Percentiles rank a stretch among this genome's conserved stretches.
phyloP scores from a whole-genome alignment of 108 stramenopile species.

The Conticribra weissflogii region DNA sequence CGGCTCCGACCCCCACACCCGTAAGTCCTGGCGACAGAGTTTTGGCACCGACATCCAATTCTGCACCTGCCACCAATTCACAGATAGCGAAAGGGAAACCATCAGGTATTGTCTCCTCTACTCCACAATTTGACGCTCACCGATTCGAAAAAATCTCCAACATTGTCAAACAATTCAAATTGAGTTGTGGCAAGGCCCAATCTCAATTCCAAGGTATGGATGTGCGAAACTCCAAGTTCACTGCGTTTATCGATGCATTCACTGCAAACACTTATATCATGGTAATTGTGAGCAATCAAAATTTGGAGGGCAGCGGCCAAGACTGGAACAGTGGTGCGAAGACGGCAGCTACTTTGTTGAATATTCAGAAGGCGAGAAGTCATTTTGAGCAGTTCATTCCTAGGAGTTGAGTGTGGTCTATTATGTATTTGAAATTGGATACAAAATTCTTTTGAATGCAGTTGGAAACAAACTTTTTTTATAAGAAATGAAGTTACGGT shows the following conservation, averaged over 20 bases:
- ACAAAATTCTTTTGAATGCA: no score
- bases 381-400: slow-evolving; percentile 95
- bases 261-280: slow-evolving; percentile 98
- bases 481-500: no score
- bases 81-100: slow-evolving; percentile 13
- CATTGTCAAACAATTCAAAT: slow-evolving; percentile 99
- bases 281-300: slow-evolving; percentile 90
- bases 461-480: no score
- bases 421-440: no score
- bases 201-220: slow-evolving; percentile 97
- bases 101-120: slow-evolving; percentile 34
- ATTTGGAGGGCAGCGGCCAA: slow-evolving; percentile 31
- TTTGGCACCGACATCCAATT: slow-evolving; percentile 5
- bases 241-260: slow-evolving; percentile 94
- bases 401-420: slow-evolving; percentile 40
- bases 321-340: slow-evolving; percentile 58
- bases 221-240: slow-evolving; percentile 90
- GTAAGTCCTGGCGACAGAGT: neutral
- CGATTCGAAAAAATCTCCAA: slow-evolving; percentile 99
- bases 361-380: slow-evolving; percentile 91
- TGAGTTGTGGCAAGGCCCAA: slow-evolving; percentile 94
- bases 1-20: neutral
- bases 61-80: neutral
- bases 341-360: slow-evolving; percentile 89
- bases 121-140: slow-evolving; percentile 94